Evolutionary conservation across 225 moss, liverwort and hornwort species (phyloP).

Genomic region (Physcomitrellopsis africana): DNA sequence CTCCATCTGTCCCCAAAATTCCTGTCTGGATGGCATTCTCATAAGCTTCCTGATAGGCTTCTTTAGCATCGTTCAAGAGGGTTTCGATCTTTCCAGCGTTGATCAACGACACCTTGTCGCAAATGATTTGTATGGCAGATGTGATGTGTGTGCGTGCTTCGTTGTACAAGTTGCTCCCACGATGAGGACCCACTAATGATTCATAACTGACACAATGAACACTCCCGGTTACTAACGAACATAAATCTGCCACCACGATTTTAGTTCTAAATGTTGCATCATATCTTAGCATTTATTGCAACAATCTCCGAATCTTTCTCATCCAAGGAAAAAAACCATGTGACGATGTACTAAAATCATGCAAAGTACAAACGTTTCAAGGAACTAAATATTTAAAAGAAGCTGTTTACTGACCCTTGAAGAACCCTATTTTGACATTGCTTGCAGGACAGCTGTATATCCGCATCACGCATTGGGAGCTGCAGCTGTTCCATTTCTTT

Average conservation of each 20-base stretch:
- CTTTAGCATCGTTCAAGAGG: constrained; percentile 71
- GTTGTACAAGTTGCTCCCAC: constrained; percentile 73
- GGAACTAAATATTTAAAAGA: background rate
- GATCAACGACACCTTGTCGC: constrained; percentile 69
- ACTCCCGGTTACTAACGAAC: constrained; percentile 8
- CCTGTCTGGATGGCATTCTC: constrained; percentile 64
- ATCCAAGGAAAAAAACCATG: background rate
- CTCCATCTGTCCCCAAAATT: constrained; percentile 54
- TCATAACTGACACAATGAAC: constrained; percentile 62
- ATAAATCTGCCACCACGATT: background rate
- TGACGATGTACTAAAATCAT: background rate
- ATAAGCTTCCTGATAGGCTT: constrained; percentile 75
- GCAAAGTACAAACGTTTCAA: background rate
- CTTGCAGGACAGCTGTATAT: constrained; percentile 80
- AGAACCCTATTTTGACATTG: constrained; percentile 66
- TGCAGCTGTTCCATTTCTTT: constrained; percentile 72
- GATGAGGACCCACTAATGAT: constrained; percentile 82
- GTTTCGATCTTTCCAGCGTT: constrained; percentile 77
- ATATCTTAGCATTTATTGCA: too few species aligned
- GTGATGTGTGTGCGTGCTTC: constrained; percentile 81
- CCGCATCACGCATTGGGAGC: constrained; percentile 81
- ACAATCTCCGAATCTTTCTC: background rate
- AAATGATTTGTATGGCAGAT: constrained; percentile 75
- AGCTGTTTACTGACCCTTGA: constrained; percentile 56
- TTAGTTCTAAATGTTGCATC: background rate